Base-by-base conservation (phyloP, 768 basidiomycete species). In the Naematelia encephala region DNA sequence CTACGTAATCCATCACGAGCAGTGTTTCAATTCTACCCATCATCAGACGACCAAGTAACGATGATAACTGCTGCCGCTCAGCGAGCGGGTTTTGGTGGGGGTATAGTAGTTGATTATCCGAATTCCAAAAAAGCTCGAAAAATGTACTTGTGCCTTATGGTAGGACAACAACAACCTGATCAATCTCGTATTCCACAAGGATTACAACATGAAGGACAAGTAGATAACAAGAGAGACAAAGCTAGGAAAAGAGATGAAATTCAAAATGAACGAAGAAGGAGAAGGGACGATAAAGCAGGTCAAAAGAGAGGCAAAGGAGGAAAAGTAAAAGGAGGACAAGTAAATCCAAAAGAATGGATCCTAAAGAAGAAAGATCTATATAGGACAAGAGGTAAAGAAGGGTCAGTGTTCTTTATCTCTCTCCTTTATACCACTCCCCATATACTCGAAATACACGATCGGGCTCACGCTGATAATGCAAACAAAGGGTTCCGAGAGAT, bases 1-100 rank as follows among this genome's bases (percentile, higher is more conserved):
- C 73, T 78, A 11, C 70, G 69, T 13, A 11, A 90, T 87, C 76
- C 89, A 85, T 67, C 84, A 87, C 56, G 85, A 81, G 62, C 88
- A 85, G 59, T 99, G 91, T 83, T 99, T 91, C 82, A 93, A 89
- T 97, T 99, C 77, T 99, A 99, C 76, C 96, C 96, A 5, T 87
- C 90, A 1, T 90, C 89, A 4, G 96, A 99, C 78, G 92, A 98
- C 72, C 96, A 99, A 79, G 87, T 98, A 68, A 89, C 90, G 67
- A 84, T 99, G 56, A 92, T 98, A 69, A 94, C 93, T 5, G 86
- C 87, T 1, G 87, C 86, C 63, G 96, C 96, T 2, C 91, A 91
- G 71, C 87, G 86, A 68, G 91, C 94, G 5, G 96, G 96, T 1
- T 99, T 99, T 75, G 91, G 92, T 3, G 96, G 96, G 54, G 96